Conservation (phyloP, 257 asterid species). For the Solanum sitiens region DNA sequence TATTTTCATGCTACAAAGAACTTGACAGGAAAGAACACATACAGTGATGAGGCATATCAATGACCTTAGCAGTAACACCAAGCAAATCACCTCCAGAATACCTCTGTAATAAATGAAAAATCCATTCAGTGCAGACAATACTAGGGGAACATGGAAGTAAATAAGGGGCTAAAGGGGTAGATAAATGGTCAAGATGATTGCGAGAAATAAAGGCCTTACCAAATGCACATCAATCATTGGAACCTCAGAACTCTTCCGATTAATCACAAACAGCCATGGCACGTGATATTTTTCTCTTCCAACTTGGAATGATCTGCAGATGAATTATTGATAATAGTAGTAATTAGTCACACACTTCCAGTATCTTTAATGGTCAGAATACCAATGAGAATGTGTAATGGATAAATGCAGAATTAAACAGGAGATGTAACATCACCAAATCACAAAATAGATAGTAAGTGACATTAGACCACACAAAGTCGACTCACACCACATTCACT, state of each 20-base stretch:
- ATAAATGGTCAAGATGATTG: not conserved
- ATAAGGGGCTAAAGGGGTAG: not conserved
- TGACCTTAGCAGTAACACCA: constrained; percentile 75
- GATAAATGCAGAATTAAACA: not conserved
- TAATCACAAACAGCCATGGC: constrained; percentile 89
- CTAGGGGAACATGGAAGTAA: not conserved
- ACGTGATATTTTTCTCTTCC: constrained; percentile 81
- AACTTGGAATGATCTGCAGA: constrained; percentile 89
- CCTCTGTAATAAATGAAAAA: constrained; percentile 40
- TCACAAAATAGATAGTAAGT: not conserved
- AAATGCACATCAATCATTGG: constrained; percentile 86
- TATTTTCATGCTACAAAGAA: not conserved
- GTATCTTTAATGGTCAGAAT: not conserved
- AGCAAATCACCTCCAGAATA: constrained; percentile 82
- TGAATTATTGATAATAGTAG: constrained; percentile 1
- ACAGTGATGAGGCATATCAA: constrained; percentile 83
- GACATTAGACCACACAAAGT: not conserved
- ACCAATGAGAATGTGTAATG: not conserved
- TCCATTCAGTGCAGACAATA: constrained; percentile 6
- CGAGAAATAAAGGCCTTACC: constrained; percentile 35
- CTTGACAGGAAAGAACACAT: constrained; percentile 2
- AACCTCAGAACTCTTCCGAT: constrained; percentile 86
- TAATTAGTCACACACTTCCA: not conserved
- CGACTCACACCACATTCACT: not conserved
- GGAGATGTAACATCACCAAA: not conserved